Evolutionary conservation across 2,329 filamentous ascomycete genomes (phyloP).

Genomic region (Fusarium scirpi): DNA sequence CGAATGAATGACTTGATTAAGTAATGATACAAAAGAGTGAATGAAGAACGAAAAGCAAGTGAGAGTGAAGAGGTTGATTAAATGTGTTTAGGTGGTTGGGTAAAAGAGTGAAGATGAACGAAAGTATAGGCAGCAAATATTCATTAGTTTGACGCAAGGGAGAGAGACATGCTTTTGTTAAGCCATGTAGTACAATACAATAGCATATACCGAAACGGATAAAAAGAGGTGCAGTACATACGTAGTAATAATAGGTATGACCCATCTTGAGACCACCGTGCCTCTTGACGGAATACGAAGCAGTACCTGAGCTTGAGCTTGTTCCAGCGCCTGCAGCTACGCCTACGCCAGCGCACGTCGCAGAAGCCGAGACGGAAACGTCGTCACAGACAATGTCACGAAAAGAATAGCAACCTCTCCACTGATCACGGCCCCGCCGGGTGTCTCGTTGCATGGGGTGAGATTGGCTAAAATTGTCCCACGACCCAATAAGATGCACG

Average conservation of each 20-base stretch:
- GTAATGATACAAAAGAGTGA: conserved; percentile 23
- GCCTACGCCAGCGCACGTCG: conserved; percentile 39
- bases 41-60: conserved; percentile 18
- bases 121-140: conserved; percentile 13
- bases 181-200: conserved; percentile 16
- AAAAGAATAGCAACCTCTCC: conserved; percentile 90
- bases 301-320: conserved; percentile 34
- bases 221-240: conserved; percentile 60
- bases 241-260: conserved; percentile 94
- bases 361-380: conserved; percentile 57
- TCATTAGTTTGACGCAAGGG: conserved; percentile 39
- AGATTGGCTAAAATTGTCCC: conserved; percentile 88
- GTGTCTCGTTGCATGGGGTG: conserved; percentile 86
- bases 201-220: conserved; percentile 32
- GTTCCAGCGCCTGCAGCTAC: conserved; percentile 41
- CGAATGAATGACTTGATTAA: conserved; percentile 20
- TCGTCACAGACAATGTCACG: conserved; percentile 88
- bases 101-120: conserved; percentile 20
- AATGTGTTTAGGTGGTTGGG: conserved; percentile 37
- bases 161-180: conserved; percentile 31
- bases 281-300: conserved; percentile 60
- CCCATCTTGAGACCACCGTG: conserved; percentile 91
- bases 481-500: conserved; percentile 88
- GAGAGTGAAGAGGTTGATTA: conserved; percentile 31
- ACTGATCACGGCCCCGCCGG: conserved; percentile 79